Percentiles rank a stretch among this genome's conserved stretches.
Conservation (phyloP, 768 basidiomycete genomes). For the Podaxis sp. region DNA sequence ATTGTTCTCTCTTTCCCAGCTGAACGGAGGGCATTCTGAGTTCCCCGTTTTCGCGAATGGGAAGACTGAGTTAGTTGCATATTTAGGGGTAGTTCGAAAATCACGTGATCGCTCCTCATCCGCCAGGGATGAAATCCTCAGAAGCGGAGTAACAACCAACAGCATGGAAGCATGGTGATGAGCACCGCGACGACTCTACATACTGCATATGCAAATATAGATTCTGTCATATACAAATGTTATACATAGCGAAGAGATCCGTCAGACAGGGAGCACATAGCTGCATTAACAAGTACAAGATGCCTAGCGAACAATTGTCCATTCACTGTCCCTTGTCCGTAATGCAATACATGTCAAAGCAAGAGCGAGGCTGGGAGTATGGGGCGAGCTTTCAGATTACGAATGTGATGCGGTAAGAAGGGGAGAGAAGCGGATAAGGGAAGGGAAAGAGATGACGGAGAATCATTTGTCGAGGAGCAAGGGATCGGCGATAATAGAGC, state of each 20-base stretch:
- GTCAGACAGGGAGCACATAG: conserved; percentile 16
- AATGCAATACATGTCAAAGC: conserved; percentile 18
- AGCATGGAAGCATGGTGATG: too few relatives aligned
- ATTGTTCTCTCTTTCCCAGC: neutral
- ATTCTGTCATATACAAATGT: conserved; percentile 21
- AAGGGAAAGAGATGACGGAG: neutral
- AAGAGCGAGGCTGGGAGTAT: conserved; percentile 12
- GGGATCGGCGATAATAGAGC: neutral
- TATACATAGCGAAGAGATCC: conserved; percentile 22
- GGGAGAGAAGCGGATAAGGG: neutral
- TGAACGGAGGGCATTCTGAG: too few relatives aligned
- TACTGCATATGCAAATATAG: neutral
- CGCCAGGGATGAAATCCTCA: too few relatives aligned
- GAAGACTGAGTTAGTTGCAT: too few relatives aligned
- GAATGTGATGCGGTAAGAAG: neutral
- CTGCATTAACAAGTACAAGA: conserved; percentile 38
- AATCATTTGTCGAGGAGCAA: neutral
- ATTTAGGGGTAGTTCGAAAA: too few relatives aligned
- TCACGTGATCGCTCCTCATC: too few relatives aligned
- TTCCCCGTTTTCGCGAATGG: too few relatives aligned
- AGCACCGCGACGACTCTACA: neutral
- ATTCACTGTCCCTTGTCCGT: conserved; percentile 48
- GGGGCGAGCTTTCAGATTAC: neutral
- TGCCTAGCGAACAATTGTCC: conserved; percentile 36
- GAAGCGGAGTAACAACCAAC: too few relatives aligned